Conservation (phyloP, 2,329 filamentous ascomycete species). For the Ceratocystis papillata region DNA sequence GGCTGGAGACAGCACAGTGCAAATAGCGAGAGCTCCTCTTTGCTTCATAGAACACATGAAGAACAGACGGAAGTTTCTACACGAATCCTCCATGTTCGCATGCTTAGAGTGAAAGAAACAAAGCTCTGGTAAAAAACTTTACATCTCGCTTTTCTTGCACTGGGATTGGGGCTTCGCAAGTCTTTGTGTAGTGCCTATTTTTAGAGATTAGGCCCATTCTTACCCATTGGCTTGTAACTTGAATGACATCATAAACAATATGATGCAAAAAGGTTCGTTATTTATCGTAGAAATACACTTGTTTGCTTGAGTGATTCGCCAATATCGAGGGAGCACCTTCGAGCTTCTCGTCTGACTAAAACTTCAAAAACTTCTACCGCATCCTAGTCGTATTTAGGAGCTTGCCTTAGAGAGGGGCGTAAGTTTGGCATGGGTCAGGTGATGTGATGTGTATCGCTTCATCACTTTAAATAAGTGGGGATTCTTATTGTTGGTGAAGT, state of each 20-base stretch:
- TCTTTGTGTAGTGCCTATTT: neutral
- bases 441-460: neutral
- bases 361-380: neutral
- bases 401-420: neutral
- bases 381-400: neutral
- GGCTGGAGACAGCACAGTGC: too few relatives aligned
- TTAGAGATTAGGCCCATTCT: neutral
- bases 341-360: neutral
- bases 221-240: neutral
- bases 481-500: neutral
- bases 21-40: neutral
- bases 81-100: neutral
- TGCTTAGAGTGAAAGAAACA: neutral
- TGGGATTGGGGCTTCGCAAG: neutral
- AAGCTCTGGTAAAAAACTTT: neutral
- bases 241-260: constrained; percentile 2
- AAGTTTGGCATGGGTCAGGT: neutral
- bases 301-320: too few relatives aligned
- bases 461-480: neutral
- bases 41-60: neutral
- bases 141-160: neutral
- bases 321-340: neutral
- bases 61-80: neutral
- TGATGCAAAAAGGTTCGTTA: too few relatives aligned
- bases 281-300: too few relatives aligned